A percentile compares a stretch with the other conserved stretches of the same genome.
These are phyloP conservation scores for Aspergillus heteromorphus DNA, from an alignment of 495 filamentous ascomycete genomes.

Conservation along the genomic window DNA sequence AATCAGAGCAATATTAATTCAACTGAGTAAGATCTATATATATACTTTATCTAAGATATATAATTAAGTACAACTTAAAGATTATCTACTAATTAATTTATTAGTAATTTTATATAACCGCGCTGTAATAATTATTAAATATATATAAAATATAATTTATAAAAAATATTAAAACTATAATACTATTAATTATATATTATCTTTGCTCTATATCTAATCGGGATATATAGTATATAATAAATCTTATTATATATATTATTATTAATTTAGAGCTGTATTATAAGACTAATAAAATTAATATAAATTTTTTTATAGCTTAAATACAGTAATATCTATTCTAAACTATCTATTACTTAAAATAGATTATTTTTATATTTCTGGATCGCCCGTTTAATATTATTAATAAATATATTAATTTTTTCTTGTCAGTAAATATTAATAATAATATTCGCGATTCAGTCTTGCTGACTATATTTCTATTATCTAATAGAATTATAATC, in stretches of 20 bases:
- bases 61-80: neutral
- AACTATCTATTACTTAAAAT: slow-evolving; percentile 50
- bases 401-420: slow-evolving; percentile 49
- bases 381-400: slow-evolving; percentile 49
- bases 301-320: slow-evolving; percentile 43
- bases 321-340: slow-evolving; percentile 48
- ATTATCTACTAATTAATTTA: neutral
- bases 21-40: slow-evolving; percentile 42
- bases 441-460: slow-evolving; percentile 44
- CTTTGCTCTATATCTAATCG: slow-evolving; percentile 47
- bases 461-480: slow-evolving; percentile 29
- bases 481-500: slow-evolving; percentile 31
- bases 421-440: slow-evolving; percentile 43
- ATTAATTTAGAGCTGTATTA: slow-evolving; percentile 50
- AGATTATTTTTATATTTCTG: slow-evolving; percentile 46
- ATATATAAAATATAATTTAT: slow-evolving; percentile 47
- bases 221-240: slow-evolving; percentile 55
- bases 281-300: slow-evolving; percentile 42
- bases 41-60: slow-evolving; percentile 40
- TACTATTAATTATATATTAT: slow-evolving; percentile 49
- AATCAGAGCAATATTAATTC: slow-evolving; percentile 46
- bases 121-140: slow-evolving; percentile 45
- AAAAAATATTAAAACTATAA: slow-evolving; percentile 53
- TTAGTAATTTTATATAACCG: slow-evolving; percentile 43
- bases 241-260: slow-evolving; percentile 49